A percentile compares a stretch with the other conserved stretches of the same genome.
Evolutionary conservation across 2,329 filamentous ascomycete species (phyloP).

Genomic region (Colletotrichum endophyticum): DNA sequence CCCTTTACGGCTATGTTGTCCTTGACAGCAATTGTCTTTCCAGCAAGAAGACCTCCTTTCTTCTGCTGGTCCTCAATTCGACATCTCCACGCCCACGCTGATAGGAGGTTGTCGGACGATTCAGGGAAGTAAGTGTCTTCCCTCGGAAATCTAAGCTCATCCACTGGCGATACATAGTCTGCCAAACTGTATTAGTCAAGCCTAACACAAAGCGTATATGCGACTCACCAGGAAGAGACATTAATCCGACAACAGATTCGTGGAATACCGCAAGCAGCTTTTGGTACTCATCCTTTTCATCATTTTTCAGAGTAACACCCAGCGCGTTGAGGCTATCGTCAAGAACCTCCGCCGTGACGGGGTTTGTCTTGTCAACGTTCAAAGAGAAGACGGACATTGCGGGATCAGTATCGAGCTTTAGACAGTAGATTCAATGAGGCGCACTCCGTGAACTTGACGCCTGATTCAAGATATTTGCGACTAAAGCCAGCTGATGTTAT

Average conservation of each 20-base stretch:
- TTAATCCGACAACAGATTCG: background rate
- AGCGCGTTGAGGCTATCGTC: background rate
- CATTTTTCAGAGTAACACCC: background rate
- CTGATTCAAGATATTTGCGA: background rate
- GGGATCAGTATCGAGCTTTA: background rate
- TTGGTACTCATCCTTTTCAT: constrained; percentile 1
- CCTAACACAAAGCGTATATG: rapidly evolving
- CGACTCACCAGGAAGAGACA: background rate
- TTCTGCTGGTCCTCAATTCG: background rate
- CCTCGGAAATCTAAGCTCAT: background rate
- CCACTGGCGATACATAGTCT: background rate
- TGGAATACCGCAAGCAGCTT: constrained; percentile 4
- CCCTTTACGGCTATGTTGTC: constrained; percentile 31
- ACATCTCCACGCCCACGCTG: background rate
- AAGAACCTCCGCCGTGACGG: background rate
- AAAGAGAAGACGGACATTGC: constrained; percentile 6
- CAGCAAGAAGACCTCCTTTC: constrained; percentile 12
- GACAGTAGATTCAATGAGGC: background rate
- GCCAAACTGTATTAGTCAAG: background rate
- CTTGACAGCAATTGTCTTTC: constrained; percentile 28
- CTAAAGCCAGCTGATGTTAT: background rate
- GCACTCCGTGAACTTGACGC: background rate
- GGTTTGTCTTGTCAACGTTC: background rate
- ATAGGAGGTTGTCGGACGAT: background rate
- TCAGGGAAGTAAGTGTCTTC: background rate